Evolutionary conservation across 345 rosid species (phyloP), one percentile per base, ranked within the genome.

Genomic region (Cardamine chenopodiifolia): DNA sequence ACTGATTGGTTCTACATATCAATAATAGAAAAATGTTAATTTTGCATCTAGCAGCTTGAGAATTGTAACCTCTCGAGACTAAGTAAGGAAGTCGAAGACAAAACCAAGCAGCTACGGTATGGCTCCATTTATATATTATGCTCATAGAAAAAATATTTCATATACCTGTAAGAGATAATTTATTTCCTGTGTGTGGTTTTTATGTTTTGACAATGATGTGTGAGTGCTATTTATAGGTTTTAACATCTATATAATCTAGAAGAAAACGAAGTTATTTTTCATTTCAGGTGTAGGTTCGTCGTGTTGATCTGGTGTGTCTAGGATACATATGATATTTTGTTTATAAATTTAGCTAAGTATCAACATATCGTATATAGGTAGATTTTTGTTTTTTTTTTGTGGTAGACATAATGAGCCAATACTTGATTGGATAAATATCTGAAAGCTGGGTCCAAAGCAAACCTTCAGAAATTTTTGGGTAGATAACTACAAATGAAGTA

Each of bases 41-140:
- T 53, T 76, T 49, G 26, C 32, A 74, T 55, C 42, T 75, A 29
- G 52, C 79, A 93, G 98, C 68, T 84, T 22, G 97, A 91, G 80
- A 70, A 82, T 72, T 72, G 82, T 77, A 78, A 82, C 83, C 71
- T 58, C 73, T 45, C 90, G 37, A 81, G 83, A 73, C 48, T 94
- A 78, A 83, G 84, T 54, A 84, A 83, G 83, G 96, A 94, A 81
- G 59, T 87, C 45, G 85, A 90, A 8, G 89, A 90, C 72, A 91
- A 82, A 82, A 85, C 86, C 76, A 91, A 66, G 44, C 88, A 77
- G 72, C 82, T 94, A 34, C 44, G 79, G 79, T 76, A 76, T 62
- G 78, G 29, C 12, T 65, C 37, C 72, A 65, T 55, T 37, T 7
- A 65, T 55, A 40, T 54, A 56, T 19, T 54, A 40, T 28, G 54